Evolutionary conservation across 75 land plant genomes (phyloP), one percentile per base, ranked within the genome.

Genomic region (Cupressus sempervirens): DNA sequence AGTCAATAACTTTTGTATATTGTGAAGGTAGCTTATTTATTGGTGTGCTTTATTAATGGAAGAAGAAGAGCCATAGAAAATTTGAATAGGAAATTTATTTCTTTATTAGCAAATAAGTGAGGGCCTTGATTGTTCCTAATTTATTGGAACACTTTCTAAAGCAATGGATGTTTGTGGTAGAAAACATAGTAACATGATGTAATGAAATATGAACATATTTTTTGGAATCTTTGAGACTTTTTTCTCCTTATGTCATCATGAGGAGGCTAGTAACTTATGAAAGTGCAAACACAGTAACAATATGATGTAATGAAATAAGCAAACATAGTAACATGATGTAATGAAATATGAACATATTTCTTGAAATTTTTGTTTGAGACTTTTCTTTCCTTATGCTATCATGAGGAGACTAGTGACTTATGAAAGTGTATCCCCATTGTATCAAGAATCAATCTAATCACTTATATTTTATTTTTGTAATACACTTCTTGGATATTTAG

Each of bases 401-500:
- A 68, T 67, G 8, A 7, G 73, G 34, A 70, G 30, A 70, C 34
- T 43, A 1, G 20, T 77, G 48, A 12, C 45, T 43, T 4, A 43
- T 46, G 48, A 46, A 79, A 79, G 29, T 45, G n/a, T 50, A 45
- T 43, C 81, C 11, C 14, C 81, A 40, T 2, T 41, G 43, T 77
- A 23, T 13, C 29, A 34, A 32, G 35, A n/a, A 18, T 7, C 20
- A 75, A 36, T 75, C 18, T 1, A 6, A 34, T 76, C 43, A 12
- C 45, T 76, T 32, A 76, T 7, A 1, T 76, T 76, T 45, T 36
- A 38, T 18, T 76, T 18, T 76, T 76, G 45, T 45, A 79, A 41
- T 79, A 45, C 65, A 15, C 54, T 86, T n/a, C 32, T 32, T 72
- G 74, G 35, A 13, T 10, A 30, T 67, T 35, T 90, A 97, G 99